These are phyloP conservation scores for Coniochaeta ligniaria DNA, from an alignment of 2,329 filamentous ascomycete genomes.

Conservation along the genomic window DNA sequence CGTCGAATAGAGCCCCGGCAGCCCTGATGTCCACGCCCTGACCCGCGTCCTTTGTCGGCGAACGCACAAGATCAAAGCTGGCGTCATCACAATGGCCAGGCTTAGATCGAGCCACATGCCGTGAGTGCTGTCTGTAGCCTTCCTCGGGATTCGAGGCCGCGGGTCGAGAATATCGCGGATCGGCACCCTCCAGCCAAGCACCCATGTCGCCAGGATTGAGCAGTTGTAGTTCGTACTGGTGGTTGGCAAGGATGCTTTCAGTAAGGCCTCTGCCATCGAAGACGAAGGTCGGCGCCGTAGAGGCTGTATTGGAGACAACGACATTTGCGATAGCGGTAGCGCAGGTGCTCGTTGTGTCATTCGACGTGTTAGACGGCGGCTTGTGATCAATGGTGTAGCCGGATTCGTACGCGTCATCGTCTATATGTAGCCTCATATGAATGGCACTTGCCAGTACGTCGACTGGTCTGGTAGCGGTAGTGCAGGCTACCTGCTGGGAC, in stretches of 20 bases:
- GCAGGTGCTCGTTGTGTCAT: slow-evolving; percentile 4
- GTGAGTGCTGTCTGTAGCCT: no score
- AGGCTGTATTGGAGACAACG: slow-evolving; percentile 5
- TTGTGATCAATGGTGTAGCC: slow-evolving; percentile 2
- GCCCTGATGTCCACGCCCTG: no score
- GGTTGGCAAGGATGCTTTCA: slow-evolving; percentile 3
- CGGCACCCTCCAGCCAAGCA: slow-evolving; percentile 8
- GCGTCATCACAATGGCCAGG: no score
- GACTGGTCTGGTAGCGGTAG: slow-evolving; percentile 3
- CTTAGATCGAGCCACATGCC: no score
- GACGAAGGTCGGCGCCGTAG: not conserved
- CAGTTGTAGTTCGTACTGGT: slow-evolving; percentile 6
- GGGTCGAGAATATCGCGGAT: no score
- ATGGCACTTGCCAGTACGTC: not conserved
- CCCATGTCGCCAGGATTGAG: slow-evolving; percentile 2
- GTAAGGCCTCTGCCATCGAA: slow-evolving; percentile 4
- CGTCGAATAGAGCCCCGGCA: no score
- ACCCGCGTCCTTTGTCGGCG: no score
- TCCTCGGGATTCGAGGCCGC: no score
- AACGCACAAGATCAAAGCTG: no score
- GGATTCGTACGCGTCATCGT: not conserved
- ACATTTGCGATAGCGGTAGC: slow-evolving; percentile 10
- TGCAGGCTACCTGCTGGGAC: slow-evolving; percentile 10
- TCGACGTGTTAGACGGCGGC: not conserved
- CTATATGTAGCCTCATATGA: not conserved